Base-by-base conservation (phyloP, 768 basidiomycete genomes). In the Suillus cothurnatus region DNA sequence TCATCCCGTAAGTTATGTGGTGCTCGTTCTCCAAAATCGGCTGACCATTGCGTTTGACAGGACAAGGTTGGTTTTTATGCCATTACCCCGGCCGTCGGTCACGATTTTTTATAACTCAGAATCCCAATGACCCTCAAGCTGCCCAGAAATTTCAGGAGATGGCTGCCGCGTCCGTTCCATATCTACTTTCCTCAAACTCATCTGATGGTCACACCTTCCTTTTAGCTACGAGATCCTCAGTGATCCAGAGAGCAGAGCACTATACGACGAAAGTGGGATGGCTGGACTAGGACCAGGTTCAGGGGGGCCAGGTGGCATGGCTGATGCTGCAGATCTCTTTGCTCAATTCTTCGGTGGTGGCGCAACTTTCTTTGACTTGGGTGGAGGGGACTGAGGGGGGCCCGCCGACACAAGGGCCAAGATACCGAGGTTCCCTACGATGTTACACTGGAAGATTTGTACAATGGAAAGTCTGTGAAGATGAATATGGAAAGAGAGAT, bases 381-480 rank as follows among this genome's bases (percentile, higher is more conserved):
- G 84, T 53, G 83, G 87, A 60, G 84, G 83, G 70, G 79, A 81
- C 21, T 72, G 87, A 60, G 84, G 83, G 70, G 81, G 21, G 72
- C 76, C 61, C 78, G 81, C 66, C 79, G 82, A 68, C 79, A 85
- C 68, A 88, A 86, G 70, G 90, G 90, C 19, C 83, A 91, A 69
- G 89, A 95, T 73, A 86, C 89, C 26, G 81, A 89, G 55, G 88
- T 94, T 68, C 86, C 88, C 4, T 91, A 96, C 74, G 84, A 93
- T 47, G 92, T 97, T 61, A 90, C 92, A 6, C 82, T 99, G 36
- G 96, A 97, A 77, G 96, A 99, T 74, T 80, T 96, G 26, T 98
- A 94, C 78, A 92, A 91, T 64, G 97, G 96, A 36, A 96, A 95
- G 77, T 85, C 84, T 12, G 89, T 95, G 64, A 92, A 89, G 73